Evolutionary conservation across 495 filamentous ascomycete genomes (phyloP), one percentile per base, ranked within the genome.

Genomic region (Podospora pseudoanserina): DNA sequence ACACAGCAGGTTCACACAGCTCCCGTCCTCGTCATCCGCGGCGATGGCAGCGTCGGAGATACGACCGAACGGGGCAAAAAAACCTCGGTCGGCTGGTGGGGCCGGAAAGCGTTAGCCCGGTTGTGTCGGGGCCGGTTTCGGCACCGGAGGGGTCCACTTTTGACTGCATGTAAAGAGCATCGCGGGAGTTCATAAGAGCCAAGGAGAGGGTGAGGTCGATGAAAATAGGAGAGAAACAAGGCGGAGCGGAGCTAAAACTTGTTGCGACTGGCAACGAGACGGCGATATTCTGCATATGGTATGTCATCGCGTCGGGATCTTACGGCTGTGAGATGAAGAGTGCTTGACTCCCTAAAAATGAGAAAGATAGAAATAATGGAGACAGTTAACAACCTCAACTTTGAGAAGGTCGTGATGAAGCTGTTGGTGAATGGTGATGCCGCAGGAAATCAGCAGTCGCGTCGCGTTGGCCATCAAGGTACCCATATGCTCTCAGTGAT

Each of bases 71-170:
- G 30, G 30, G 30, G 30, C 30, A 32, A 32, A 32, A 32, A 32
- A 32, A 32, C 27, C 60, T n/a, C 30, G 30, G 30, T 32, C 30
- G 30, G 30, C 7, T 32, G 30, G 30, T 32, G 30, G 30, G 30
- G 30, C 30, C 30, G 30, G 30, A 32, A 32, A 32, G 30, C 30
- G 30, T 32, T 32, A 49, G 39, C 39, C 39, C 39, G 39, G 39
- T 11, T 13, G 15, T 49, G 9, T 49, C 66, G 66, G 66, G 15
- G 61, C 66, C 66, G 66, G 66, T 68, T 30, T 68, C 66, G 66
- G 66, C 32, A 59, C 59, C 39, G 34, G 23, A 54, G 6, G 13
- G 59, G 19, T 28, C 66, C 66, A 67, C 66, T 2, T 18, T 49
- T 49, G 39, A 49, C 39, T 49, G 39, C 39, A 49, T 16, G 9